Conservation (phyloP, 352 stramenopile species). For the Phytophthora palmivora region DNA sequence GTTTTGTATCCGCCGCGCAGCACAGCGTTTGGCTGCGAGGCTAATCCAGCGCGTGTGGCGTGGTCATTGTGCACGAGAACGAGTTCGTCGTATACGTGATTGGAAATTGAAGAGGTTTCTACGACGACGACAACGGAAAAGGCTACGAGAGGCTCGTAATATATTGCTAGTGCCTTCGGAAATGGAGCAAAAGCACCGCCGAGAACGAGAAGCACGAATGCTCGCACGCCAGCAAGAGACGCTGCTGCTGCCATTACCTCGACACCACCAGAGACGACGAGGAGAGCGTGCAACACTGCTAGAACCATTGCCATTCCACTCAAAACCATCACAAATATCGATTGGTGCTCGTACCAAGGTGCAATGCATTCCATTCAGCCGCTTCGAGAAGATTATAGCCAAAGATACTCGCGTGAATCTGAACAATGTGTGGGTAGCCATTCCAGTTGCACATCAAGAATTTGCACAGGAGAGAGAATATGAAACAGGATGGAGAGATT, state of each 20-base stretch:
- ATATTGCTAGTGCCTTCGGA: slow-evolving; percentile 41
- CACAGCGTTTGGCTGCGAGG: slow-evolving; percentile 38
- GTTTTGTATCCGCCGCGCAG: slow-evolving; percentile 18
- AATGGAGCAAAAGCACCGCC: slow-evolving; percentile 18
- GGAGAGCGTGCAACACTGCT: slow-evolving; percentile 37
- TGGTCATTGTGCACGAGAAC: slow-evolving; percentile 44
- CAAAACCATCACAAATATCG: slow-evolving; percentile 40
- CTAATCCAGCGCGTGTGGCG: slow-evolving; percentile 67
- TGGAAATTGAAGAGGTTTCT: slow-evolving; percentile 33
- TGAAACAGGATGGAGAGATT: not conserved
- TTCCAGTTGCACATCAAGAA: slow-evolving; percentile 46
- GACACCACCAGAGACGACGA: slow-evolving; percentile 6
- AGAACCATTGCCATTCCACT: slow-evolving; percentile 45
- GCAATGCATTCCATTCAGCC: slow-evolving; percentile 50
- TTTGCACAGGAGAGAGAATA: not conserved
- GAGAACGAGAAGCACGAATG: slow-evolving; percentile 32
- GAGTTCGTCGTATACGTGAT: slow-evolving; percentile 32
- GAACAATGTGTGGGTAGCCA: slow-evolving; percentile 67
- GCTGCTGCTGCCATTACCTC: slow-evolving; percentile 22
- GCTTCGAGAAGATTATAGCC: slow-evolving; percentile 56
- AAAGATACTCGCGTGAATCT: slow-evolving; percentile 56
- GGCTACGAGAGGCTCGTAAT: slow-evolving; percentile 36
- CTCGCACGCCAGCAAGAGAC: slow-evolving; percentile 43
- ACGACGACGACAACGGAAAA: slow-evolving; percentile 41
- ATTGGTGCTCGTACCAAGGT: slow-evolving; percentile 40